These are phyloP conservation scores for Straminergon stramineum DNA, from an alignment of 225 moss, liverwort and hornwort genomes.

Conservation along the genomic window DNA sequence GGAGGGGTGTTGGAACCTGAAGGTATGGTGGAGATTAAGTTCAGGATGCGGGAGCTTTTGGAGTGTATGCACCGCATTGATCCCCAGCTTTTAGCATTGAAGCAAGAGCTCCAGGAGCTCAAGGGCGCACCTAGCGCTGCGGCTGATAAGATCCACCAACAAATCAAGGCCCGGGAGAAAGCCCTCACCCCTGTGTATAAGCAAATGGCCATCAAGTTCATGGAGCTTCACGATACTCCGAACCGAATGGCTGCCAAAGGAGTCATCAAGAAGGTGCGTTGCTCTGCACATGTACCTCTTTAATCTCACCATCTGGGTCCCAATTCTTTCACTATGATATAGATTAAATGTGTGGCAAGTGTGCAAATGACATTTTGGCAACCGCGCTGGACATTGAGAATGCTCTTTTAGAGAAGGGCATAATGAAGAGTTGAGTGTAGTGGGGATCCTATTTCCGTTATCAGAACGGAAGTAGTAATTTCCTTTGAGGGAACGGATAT, in stretches of 20 bases:
- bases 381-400: neutral
- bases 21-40: conserved; percentile 97
- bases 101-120: conserved; percentile 34
- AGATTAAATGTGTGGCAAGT: neutral
- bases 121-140: conserved; percentile 7
- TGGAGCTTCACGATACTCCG: conserved; percentile 92
- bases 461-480: neutral
- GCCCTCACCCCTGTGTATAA: conserved; percentile 75
- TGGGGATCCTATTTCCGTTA: neutral
- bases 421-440: neutral
- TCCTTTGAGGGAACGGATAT: neutral
- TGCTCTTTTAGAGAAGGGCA: neutral
- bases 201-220: conserved; percentile 90
- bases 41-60: conserved; percentile 67
- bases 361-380: neutral
- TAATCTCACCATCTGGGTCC: neutral
- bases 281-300: neutral
- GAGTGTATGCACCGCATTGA: conserved; percentile 93
- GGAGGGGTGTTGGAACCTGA: conserved; percentile 96
- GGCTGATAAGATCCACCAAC: conserved; percentile 29
- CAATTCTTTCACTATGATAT: neutral
- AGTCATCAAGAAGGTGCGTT: conserved; percentile 73
- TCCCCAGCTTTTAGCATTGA: conserved; percentile 44
- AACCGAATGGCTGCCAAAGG: conserved; percentile 97
- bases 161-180: conserved; percentile 87